A percentile compares a stretch with the other conserved stretches of the same genome.
Conservation (phyloP, 78 protist genomes). For the Bigelowiella natans region DNA sequence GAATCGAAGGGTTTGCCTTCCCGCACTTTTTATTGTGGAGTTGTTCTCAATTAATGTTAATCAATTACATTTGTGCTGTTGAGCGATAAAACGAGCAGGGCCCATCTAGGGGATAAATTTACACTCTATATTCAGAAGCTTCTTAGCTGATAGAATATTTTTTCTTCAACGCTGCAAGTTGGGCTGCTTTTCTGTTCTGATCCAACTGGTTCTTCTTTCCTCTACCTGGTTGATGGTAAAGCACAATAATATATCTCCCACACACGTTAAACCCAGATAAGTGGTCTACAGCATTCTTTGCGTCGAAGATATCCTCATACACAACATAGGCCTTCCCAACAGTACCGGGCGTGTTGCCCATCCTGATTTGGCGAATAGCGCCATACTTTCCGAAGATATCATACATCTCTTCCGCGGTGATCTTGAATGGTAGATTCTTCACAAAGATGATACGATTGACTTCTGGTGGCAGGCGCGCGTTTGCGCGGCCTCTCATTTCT, state of each 20-base stretch:
- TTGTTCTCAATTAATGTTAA: no score
- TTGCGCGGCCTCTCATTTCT: background rate
- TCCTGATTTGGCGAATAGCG: conserved; percentile 84
- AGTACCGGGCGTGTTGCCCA: conserved; percentile 77
- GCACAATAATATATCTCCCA: conserved; percentile 70
- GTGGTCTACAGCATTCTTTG: conserved; percentile 90
- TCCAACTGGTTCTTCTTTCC: conserved; percentile 29
- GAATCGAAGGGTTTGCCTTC: no score
- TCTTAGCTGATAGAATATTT: background rate
- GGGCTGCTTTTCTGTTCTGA: background rate
- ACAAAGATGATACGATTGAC: conserved; percentile 81
- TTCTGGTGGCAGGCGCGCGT: conserved; percentile 78
- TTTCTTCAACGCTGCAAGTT: background rate
- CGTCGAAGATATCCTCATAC: conserved; percentile 92
- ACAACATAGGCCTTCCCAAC: conserved; percentile 91
- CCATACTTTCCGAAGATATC: conserved; percentile 90
- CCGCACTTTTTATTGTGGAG: no score
- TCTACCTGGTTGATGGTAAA: conserved; percentile 61
- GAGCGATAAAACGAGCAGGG: no score
- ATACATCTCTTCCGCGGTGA: conserved; percentile 80
- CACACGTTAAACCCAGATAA: conserved; percentile 79
- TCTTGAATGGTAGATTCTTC: conserved; percentile 75
- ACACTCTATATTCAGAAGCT: no score
- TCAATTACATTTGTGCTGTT: no score
- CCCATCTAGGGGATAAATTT: no score